Evolutionary conservation across 805 yeast genomes (phyloP), one percentile per base, ranked within the genome.

Genomic region (Suhomyces sp.): DNA sequence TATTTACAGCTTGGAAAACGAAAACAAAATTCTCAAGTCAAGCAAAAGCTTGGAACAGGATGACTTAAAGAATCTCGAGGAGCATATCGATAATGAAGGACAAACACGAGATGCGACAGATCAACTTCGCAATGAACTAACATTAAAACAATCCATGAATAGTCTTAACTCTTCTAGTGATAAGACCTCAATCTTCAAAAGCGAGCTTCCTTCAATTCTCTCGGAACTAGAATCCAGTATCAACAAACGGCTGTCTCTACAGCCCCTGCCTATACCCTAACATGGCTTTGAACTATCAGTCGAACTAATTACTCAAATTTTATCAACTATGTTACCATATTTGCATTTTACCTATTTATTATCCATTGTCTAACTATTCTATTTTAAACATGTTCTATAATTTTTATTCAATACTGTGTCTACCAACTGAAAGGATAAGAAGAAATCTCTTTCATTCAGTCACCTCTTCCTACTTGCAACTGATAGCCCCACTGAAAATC

Each of bases 1-100:
- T 45, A 65, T 73, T 10, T 73, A 73, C 57, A 68, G 58, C 49
- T 56, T 70, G 43, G 72, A 67, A 49, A 57, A 53, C 46, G 72
- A 67, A 49, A 67, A 67, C 46, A 53, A 58, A 31, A 55, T 53
- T 8, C 60, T 66, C 40, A 60, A 60, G 54, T 25, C 50, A 43
- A 41, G 44, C 39, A 43, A 40, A 17, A 33, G 21, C 29, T n/a
- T 29, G 25, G 44, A 40, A 41, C 44, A 20, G 27, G 35, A 21
- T 20, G 35, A 37, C 47, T n/a, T 13, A 31, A 6, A 46, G n/a
- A 20, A 20, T 17, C 41, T 17, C 19, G 20, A 35, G 19, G 19
- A 15, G 13, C 40, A 35, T 17, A 17, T 7, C 10, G 41, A 4
- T 2, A 15, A 37, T 37, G 41, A 37, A 13, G 44, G 15, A 20